Conservation (phyloP, 257 asterid species). For the Mentha longifolia region DNA sequence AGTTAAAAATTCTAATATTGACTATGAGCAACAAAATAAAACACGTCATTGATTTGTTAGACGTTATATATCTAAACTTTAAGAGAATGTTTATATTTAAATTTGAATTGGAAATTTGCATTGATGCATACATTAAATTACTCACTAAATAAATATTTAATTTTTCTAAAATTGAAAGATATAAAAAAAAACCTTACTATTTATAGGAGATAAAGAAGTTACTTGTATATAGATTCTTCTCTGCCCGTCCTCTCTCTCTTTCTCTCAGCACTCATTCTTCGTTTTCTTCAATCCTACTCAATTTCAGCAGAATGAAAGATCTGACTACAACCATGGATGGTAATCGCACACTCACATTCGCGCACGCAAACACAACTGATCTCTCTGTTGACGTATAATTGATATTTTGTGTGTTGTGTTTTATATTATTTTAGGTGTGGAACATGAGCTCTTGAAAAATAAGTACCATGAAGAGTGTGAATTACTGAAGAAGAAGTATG, state of each 20-base stretch:
- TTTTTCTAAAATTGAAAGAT: too few species aligned
- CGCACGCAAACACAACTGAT: neutral
- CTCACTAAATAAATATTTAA: too few species aligned
- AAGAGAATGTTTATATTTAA: too few species aligned
- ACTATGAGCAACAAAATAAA: too few species aligned
- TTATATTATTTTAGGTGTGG: slow-evolving; percentile 47
- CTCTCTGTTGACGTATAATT: slow-evolving; percentile 17
- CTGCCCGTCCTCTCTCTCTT: slow-evolving; percentile 16
- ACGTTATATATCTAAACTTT: too few species aligned
- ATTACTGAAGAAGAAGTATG: slow-evolving; percentile 68
- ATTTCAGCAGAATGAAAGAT: neutral
- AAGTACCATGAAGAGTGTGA: slow-evolving; percentile 62
- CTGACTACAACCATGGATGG: slow-evolving; percentile 59
- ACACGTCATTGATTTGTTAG: too few species aligned
- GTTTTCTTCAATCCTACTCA: slow-evolving; percentile 3
- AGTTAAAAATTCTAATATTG: too few species aligned
- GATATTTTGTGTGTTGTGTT: slow-evolving; percentile 21
- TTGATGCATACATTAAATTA: too few species aligned
- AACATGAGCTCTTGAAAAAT: slow-evolving; percentile 62
- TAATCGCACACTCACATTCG: slow-evolving; percentile 21
- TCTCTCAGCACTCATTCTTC: slow-evolving; percentile 38
- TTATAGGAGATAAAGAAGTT: too few species aligned
- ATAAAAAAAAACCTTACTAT: too few species aligned
- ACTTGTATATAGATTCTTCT: too few species aligned
- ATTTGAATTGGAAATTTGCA: too few species aligned